phyloP scores from a whole-genome alignment of 495 filamentous ascomycete species.

The Hyphodiscus hymeniophilus region DNA sequence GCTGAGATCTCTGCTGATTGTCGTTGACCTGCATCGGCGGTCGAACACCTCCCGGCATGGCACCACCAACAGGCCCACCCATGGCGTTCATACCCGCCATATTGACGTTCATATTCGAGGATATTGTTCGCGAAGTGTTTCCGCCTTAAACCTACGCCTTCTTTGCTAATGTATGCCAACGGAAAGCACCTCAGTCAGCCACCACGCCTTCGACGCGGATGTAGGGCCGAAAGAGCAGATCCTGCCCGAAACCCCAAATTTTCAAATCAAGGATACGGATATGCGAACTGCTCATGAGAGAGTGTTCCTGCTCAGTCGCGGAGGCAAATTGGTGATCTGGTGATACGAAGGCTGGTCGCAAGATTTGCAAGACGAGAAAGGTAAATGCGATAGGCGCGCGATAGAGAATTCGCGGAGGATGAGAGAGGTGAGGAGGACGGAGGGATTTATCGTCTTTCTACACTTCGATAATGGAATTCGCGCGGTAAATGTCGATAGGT shows the following conservation, averaged over 20 bases:
- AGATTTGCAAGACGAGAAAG: conserved; percentile 16
- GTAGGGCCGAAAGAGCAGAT: conserved; percentile 18
- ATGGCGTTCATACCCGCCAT: conserved; percentile 57
- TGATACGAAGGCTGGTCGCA: conserved; percentile 8
- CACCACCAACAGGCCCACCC: conserved; percentile 55
- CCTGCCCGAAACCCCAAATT: not conserved
- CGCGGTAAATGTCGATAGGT: conserved; percentile 12
- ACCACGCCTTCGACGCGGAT: conserved; percentile 22
- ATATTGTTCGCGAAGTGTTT: conserved; percentile 18
- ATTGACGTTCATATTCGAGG: conserved; percentile 59
- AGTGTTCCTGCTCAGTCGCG: not conserved
- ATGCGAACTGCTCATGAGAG: conserved; percentile 1
- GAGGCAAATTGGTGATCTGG: conserved; percentile 17
- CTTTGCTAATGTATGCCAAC: conserved; percentile 2
- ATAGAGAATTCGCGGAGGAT: conserved; percentile 11
- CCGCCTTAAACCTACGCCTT: conserved; percentile 2
- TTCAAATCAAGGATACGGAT: not conserved
- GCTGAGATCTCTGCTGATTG: conserved; percentile 31
- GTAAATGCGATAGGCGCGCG: conserved; percentile 22
- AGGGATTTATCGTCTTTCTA: conserved; percentile 3
- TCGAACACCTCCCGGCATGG: conserved; percentile 39
- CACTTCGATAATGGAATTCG: conserved; percentile 1
- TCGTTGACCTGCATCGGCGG: conserved; percentile 27
- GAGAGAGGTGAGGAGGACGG: conserved; percentile 1
- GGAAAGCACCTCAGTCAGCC: conserved; percentile 17